These are phyloP conservation scores for Stevia rebaudiana DNA, from an alignment of 140 eudicot genomes.

Conservation along the genomic window DNA sequence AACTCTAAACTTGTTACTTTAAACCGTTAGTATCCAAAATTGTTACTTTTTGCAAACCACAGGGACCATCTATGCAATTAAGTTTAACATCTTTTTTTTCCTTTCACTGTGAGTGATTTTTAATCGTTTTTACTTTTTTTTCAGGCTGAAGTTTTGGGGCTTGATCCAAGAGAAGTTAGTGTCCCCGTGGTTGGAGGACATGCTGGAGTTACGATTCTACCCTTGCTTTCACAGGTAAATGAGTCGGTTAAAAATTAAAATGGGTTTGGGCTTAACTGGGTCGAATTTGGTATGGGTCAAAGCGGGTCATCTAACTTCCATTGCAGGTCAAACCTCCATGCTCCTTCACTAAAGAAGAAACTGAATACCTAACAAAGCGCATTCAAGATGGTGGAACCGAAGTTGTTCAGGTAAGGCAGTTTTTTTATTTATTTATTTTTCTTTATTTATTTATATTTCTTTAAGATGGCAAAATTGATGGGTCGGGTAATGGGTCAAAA, in stretches of 20 bases:
- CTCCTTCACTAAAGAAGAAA: conserved; percentile 79
- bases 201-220: conserved; percentile 95
- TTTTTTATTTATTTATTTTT: too few relatives aligned
- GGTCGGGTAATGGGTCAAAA: conserved; percentile 11
- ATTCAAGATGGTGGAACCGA: conserved; percentile 99
- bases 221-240: conserved; percentile 86
- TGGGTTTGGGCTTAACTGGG: neutral
- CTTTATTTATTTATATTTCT: conserved; percentile 10
- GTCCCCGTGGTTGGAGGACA: conserved; percentile 99
- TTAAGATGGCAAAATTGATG: neutral
- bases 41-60: too few relatives aligned
- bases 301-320: neutral
- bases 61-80: too few relatives aligned
- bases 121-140: neutral
- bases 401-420: conserved; percentile 77
- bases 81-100: too few relatives aligned
- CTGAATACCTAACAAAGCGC: conserved; percentile 70
- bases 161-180: conserved; percentile 85
- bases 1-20: too few relatives aligned
- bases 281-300: neutral
- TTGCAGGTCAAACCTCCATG: conserved; percentile 85
- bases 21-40: too few relatives aligned
- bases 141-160: conserved; percentile 97
- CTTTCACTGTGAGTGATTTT: neutral
- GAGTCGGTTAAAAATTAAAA: neutral